phyloP scores from a whole-genome alignment of 495 filamentous ascomycete genomes.

The Aspergillus sclerotiicarbonarius region DNA sequence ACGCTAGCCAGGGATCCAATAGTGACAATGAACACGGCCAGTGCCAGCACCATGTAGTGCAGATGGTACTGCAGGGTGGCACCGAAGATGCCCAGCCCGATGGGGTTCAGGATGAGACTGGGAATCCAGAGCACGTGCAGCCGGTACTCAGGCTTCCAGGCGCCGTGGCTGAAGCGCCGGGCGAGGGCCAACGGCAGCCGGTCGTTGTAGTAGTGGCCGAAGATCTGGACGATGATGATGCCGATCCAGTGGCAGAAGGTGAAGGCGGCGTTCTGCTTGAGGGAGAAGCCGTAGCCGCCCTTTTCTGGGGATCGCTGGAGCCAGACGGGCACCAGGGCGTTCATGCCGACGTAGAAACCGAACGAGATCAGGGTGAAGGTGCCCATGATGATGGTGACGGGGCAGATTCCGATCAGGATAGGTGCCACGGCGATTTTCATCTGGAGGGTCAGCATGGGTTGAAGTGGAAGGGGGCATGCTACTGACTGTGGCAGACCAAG shows the following conservation, averaged over 20 bases:
- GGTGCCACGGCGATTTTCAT: constrained; percentile 31
- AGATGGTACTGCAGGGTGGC: constrained; percentile 39
- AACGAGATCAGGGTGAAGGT: constrained; percentile 45
- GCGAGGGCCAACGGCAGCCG: constrained; percentile 36
- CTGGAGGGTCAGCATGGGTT: constrained; percentile 12
- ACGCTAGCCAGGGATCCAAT: constrained; percentile 30
- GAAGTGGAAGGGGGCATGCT: background rate
- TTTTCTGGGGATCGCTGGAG: constrained; percentile 40
- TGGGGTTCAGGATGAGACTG: constrained; percentile 29
- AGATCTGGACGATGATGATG: constrained; percentile 32
- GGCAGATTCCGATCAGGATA: constrained; percentile 43
- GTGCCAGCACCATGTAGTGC: constrained; percentile 38
- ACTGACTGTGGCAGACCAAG: background rate
- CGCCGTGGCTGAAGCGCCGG: constrained; percentile 26
- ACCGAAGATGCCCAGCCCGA: constrained; percentile 46
- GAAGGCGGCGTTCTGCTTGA: constrained; percentile 43
- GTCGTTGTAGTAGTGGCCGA: constrained; percentile 40
- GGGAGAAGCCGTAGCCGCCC: constrained; percentile 52
- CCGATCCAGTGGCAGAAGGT: constrained; percentile 41
- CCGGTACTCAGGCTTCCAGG: constrained; percentile 48
- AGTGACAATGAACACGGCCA: constrained; percentile 37
- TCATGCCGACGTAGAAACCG: constrained; percentile 42
- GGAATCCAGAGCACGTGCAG: constrained; percentile 32
- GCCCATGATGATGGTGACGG: constrained; percentile 43
- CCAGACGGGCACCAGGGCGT: constrained; percentile 35